Evolutionary conservation across 257 asterid species (phyloP).

Genomic region (Solanum chaucha): DNA sequence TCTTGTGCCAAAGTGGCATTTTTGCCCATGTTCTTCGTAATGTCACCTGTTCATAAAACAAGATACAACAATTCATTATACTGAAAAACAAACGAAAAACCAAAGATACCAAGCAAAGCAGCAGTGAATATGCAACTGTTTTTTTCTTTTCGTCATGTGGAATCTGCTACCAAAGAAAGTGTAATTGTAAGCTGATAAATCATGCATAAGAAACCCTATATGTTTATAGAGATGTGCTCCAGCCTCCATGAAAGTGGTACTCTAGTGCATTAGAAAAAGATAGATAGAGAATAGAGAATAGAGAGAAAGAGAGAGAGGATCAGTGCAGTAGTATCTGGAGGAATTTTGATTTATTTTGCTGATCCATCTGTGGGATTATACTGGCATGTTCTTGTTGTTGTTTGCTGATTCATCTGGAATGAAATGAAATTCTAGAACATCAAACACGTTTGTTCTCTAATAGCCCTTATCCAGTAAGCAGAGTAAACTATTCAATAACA

Average conservation of each 20-base stretch:
- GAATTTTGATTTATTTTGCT: not conserved
- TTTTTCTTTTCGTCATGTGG: not conserved
- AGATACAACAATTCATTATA: not conserved
- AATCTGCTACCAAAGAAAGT: not conserved
- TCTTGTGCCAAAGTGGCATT: conserved; percentile 97
- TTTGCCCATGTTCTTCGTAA: conserved; percentile 83
- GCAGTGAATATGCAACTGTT: not conserved
- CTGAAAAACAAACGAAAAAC: not conserved
- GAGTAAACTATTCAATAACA: not conserved
- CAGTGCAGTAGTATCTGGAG: not conserved
- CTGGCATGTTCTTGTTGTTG: not conserved
- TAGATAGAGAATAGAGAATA: not conserved
- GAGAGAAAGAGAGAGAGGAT: not conserved
- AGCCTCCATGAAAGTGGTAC: not conserved
- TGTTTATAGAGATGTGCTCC: not conserved
- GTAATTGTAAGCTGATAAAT: not conserved
- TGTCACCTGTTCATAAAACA: conserved; percentile 37
- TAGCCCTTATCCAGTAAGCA: not conserved
- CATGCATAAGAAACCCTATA: not conserved
- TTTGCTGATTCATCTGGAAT: not conserved
- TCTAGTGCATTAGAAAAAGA: not conserved
- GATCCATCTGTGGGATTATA: not conserved
- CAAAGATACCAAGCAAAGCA: not conserved
- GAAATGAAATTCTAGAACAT: not conserved
- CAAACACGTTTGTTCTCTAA: not conserved